Conservation (phyloP, 2,329 filamentous ascomycete genomes). For the Reticulascus tulasneorum region DNA sequence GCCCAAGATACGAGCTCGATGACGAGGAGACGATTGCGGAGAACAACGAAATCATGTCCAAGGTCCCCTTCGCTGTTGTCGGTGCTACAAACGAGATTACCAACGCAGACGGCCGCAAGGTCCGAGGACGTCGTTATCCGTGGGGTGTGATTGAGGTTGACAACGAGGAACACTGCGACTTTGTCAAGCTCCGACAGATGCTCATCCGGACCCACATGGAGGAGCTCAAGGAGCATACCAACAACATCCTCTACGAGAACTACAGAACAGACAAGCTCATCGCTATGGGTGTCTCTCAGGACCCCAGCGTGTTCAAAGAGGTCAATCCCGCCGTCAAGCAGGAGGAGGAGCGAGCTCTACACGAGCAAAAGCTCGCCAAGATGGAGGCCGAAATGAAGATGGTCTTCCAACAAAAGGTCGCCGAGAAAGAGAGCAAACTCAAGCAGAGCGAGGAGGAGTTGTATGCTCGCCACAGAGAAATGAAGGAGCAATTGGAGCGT, state of each 20-base stretch:
- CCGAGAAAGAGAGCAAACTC: slow-evolving; percentile 98
- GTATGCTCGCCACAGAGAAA: slow-evolving; percentile 95
- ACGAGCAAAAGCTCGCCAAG: slow-evolving; percentile 99
- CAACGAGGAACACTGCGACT: slow-evolving; percentile 99
- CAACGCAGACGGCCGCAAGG: slow-evolving; percentile 87
- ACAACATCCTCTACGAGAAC: slow-evolving; percentile 98
- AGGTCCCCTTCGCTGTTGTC: slow-evolving; percentile 97
- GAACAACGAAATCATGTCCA: slow-evolving; percentile 99
- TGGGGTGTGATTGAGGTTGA: slow-evolving; percentile 99
- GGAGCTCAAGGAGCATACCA: slow-evolving; percentile 99
- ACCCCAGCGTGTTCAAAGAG: slow-evolving; percentile 99
- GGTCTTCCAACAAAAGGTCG: slow-evolving; percentile 99
- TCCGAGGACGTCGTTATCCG: slow-evolving; percentile 92
- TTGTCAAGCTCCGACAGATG: slow-evolving; percentile 99
- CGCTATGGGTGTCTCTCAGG: slow-evolving; percentile 96
- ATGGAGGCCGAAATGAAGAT: slow-evolving; percentile 99
- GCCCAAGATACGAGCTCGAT: slow-evolving; percentile 95
- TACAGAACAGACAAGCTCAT: slow-evolving; percentile 99
- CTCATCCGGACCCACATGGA: slow-evolving; percentile 99
- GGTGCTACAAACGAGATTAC: slow-evolving; percentile 94
- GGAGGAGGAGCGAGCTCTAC: slow-evolving; percentile 94
- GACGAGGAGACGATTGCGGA: slow-evolving; percentile 99
- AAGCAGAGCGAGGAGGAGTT: slow-evolving; percentile 99
- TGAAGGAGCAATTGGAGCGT: slow-evolving; percentile 98
- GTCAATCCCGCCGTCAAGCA: slow-evolving; percentile 99